Percentiles rank a stretch among this genome's conserved stretches.
These are phyloP conservation scores for Aurantiochytrium sp. DNA, from an alignment of 108 stramenopile species.

Conservation along the genomic window DNA sequence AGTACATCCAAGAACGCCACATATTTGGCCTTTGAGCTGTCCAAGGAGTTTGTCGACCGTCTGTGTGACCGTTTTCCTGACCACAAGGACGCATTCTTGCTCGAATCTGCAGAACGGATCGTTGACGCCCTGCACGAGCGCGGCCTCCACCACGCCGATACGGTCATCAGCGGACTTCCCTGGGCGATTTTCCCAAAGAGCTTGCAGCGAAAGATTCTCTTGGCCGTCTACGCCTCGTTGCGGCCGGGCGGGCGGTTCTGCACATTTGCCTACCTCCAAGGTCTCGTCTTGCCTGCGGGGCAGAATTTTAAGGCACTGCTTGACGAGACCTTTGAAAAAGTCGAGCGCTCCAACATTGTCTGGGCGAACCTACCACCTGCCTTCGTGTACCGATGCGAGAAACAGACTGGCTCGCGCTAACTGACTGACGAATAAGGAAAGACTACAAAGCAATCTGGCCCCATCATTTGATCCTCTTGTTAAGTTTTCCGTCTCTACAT, in stretches of 20 bases:
- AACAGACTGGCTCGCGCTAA: not conserved
- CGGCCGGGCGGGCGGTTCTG: not conserved
- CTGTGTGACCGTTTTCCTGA: not conserved
- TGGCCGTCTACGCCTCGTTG: not conserved
- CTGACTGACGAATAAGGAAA: not conserved
- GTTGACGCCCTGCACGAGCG: not conserved
- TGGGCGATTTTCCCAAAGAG: not conserved
- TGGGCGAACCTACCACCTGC: not conserved
- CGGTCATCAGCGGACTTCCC: not conserved
- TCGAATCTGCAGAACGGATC: not conserved
- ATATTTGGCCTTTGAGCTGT: not conserved
- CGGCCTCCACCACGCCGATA: not conserved
- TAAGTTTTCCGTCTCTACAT: too few species aligned
- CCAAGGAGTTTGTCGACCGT: not conserved
- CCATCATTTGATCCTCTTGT: too few species aligned
- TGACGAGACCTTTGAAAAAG: not conserved
- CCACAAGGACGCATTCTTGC: not conserved
- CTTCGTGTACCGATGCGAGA: conserved; percentile 5
- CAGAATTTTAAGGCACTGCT: not conserved
- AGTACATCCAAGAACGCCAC: not conserved
- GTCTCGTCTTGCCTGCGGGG: not conserved
- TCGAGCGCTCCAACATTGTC: conserved; percentile 8
- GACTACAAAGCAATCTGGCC: not conserved
- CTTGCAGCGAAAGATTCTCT: not conserved
- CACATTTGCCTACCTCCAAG: conserved; percentile 12